Conservation (phyloP, 257 asterid genomes). For the Scutellaria baicalensis region DNA sequence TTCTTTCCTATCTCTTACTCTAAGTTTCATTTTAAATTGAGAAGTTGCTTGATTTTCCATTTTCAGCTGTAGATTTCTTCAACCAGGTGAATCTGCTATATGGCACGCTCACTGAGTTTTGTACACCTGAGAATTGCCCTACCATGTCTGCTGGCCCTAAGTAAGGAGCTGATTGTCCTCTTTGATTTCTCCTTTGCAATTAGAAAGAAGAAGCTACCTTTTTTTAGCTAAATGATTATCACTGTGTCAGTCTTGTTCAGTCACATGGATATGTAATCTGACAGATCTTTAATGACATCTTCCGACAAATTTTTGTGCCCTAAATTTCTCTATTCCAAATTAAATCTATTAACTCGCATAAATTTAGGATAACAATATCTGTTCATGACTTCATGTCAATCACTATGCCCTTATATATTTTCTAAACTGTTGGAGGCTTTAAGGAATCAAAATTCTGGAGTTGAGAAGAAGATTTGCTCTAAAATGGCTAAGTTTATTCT, state of each 20-base stretch:
- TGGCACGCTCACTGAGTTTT: conserved; percentile 91
- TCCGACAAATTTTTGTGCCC: no score
- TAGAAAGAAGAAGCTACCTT: background rate
- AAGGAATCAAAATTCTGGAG: background rate
- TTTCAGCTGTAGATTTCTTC: conserved; percentile 95
- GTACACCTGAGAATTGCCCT: conserved; percentile 88
- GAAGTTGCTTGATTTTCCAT: conserved; percentile 18
- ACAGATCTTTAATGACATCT: no score
- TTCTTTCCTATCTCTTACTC: conserved; percentile 3
- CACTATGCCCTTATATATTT: no score
- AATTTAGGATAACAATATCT: background rate
- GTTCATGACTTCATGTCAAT: background rate
- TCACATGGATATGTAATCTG: background rate
- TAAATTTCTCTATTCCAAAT: no score
- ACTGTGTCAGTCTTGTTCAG: background rate
- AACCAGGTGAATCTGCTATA: conserved; percentile 93
- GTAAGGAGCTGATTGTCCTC: conserved; percentile 28
- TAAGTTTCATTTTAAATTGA: conserved; percentile 17
- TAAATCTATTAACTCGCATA: background rate
- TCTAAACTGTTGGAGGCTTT: no score
- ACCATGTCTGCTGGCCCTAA: conserved; percentile 96
- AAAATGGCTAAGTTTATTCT: background rate
- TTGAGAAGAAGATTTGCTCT: background rate
- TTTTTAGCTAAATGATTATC: no score
- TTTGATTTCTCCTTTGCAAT: background rate